These are phyloP conservation scores for Hortiboletus flavorubellus DNA, from an alignment of 768 basidiomycete species.

Conservation along the genomic window DNA sequence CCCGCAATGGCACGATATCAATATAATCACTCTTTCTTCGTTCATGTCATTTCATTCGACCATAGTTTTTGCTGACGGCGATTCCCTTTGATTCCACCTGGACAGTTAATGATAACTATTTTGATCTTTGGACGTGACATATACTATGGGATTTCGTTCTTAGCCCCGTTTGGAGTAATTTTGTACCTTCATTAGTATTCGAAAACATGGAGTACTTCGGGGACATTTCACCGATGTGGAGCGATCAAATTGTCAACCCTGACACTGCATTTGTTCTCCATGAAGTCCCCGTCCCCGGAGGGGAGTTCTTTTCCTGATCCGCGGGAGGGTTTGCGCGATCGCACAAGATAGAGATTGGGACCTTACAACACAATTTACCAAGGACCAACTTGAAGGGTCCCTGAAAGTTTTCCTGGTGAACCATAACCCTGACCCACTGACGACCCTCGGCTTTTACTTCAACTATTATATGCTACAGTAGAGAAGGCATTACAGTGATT, in stretches of 20 bases:
- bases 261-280: background rate
- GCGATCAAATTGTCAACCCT: no score
- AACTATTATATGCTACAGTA: background rate
- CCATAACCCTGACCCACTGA: background rate
- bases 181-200: background rate
- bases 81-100: slow-evolving; percentile 2
- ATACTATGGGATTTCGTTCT: slow-evolving; percentile 1
- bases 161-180: background rate
- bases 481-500: background rate
- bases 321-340: background rate
- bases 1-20: slow-evolving; percentile 26
- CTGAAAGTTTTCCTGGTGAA: background rate
- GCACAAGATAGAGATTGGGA: background rate
- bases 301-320: slow-evolving; percentile 3
- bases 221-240: background rate
- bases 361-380: background rate
- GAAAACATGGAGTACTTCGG: background rate
- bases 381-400: background rate
- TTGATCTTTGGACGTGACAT: slow-evolving; percentile 3
- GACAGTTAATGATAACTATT: slow-evolving; percentile 7
- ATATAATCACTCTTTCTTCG: slow-evolving; percentile 21
- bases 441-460: background rate
- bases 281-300: background rate
- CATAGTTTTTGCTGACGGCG: slow-evolving; percentile 5
- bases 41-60: slow-evolving; percentile 23